phyloP scores from a whole-genome alignment of 163 green algal genomes.

The Scenedesmus sp. region DNA sequence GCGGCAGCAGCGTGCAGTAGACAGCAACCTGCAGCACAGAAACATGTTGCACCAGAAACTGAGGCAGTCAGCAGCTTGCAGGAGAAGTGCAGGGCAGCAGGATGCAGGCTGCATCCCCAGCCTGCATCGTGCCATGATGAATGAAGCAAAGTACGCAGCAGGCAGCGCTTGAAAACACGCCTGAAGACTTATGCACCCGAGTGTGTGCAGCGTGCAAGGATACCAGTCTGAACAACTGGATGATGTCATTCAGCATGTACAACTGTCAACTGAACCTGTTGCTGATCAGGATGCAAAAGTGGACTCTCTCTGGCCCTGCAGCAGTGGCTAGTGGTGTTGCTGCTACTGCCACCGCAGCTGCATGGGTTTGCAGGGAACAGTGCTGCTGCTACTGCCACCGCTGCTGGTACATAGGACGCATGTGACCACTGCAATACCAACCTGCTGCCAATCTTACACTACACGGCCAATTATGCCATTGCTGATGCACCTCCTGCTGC shows the following conservation, averaged over 20 bases:
- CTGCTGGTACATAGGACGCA: too few relatives aligned
- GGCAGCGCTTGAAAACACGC: too few relatives aligned
- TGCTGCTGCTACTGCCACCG: too few relatives aligned
- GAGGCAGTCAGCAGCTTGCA: background rate
- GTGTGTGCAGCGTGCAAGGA: background rate
- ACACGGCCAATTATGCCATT: background rate
- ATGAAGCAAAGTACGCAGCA: background rate
- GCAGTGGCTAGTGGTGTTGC: too few relatives aligned
- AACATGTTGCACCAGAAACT: background rate
- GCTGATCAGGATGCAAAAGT: too few relatives aligned
- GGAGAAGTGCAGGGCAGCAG: background rate
- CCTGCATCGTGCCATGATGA: background rate
- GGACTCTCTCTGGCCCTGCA: too few relatives aligned
- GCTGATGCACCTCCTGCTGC: background rate
- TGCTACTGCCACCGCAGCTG: too few relatives aligned
- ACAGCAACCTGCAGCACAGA: conserved; percentile 54
- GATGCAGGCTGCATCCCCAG: background rate
- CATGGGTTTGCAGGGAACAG: too few relatives aligned
- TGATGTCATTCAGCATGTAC: background rate
- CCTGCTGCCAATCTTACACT: background rate
- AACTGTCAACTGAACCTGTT: background rate
- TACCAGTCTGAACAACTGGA: background rate
- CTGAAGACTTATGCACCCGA: background rate
- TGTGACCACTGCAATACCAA: too few relatives aligned
- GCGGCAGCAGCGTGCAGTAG: conserved; percentile 63